Evolutionary conservation across 108 stramenopile species (phyloP).

Genomic region (Skeletonema menzelii): DNA sequence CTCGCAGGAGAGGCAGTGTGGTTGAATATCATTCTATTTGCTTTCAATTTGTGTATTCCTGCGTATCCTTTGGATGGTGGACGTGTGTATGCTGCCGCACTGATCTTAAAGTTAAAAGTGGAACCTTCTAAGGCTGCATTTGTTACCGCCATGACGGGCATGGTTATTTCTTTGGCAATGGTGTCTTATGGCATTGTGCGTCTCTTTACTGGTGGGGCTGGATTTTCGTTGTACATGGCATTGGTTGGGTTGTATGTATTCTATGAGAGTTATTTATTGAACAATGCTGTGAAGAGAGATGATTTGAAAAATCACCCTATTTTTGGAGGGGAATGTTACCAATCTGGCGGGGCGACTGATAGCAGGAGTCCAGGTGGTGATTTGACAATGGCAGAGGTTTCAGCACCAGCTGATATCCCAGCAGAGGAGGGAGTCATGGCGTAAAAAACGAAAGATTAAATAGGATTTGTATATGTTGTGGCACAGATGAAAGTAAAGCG

Average conservation of each 20-base stretch:
- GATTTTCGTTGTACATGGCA: conserved; percentile 11
- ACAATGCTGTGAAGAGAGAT: conserved; percentile 2
- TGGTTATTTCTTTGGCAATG: conserved; percentile 27
- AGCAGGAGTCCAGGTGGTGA: not conserved
- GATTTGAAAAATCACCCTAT: conserved; percentile 26
- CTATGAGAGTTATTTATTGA: conserved; percentile 21
- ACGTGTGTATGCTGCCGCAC: conserved; percentile 41
- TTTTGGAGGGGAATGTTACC: conserved; percentile 32
- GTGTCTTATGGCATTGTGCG: conserved; percentile 19
- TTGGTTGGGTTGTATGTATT: conserved; percentile 37
- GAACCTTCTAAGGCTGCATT: conserved; percentile 27
- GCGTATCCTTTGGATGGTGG: conserved; percentile 49
- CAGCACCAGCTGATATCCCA: not conserved
- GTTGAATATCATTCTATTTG: conserved; percentile 31
- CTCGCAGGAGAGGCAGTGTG: conserved; percentile 38
- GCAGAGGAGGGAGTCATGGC: conserved; percentile 1
- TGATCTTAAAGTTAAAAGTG: conserved; percentile 22
- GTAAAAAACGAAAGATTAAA: not conserved
- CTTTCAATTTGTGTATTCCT: conserved; percentile 37
- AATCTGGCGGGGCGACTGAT: not conserved
- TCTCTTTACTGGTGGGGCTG: conserved; percentile 2
- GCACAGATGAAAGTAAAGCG: not conserved
- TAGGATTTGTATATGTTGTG: not conserved
- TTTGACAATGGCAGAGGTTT: not conserved
- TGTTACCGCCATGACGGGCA: conserved; percentile 37